These are phyloP conservation scores for Pythium diclinum DNA, from an alignment of 352 stramenopile species.

Conservation along the genomic window DNA sequence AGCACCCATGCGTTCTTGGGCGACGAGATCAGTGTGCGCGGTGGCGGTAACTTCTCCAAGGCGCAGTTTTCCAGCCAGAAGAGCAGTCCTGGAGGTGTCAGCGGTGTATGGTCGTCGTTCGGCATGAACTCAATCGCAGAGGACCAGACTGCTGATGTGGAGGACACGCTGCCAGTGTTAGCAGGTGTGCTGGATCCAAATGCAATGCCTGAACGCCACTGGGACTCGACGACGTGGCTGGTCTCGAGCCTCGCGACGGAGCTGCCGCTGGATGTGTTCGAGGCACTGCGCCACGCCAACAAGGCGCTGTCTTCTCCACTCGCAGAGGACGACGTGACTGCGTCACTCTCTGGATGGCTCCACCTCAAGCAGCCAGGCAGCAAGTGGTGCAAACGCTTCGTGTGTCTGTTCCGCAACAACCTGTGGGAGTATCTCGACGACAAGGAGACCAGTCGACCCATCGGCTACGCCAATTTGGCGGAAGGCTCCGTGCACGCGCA, in stretches of 20 bases:
- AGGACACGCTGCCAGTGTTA: slow-evolving; percentile 55
- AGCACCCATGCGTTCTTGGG: slow-evolving; percentile 82
- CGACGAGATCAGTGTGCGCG: slow-evolving; percentile 83
- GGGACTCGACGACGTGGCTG: slow-evolving; percentile 60
- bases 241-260: slow-evolving; percentile 63
- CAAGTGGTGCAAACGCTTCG: slow-evolving; percentile 66
- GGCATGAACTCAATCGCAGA: slow-evolving; percentile 75
- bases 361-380: slow-evolving; percentile 59
- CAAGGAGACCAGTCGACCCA: slow-evolving; percentile 49
- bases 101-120: slow-evolving; percentile 39
- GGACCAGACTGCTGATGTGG: slow-evolving; percentile 29
- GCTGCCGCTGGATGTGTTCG: slow-evolving; percentile 59
- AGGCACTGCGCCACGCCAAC: slow-evolving; percentile 37
- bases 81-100: background rate
- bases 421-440: slow-evolving; percentile 77
- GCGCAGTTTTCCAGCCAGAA: slow-evolving; percentile 28
- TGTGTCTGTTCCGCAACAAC: slow-evolving; percentile 72
- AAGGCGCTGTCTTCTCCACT: slow-evolving; percentile 32
- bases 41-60: slow-evolving; percentile 51
- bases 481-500: slow-evolving; percentile 58
- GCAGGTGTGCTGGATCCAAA: slow-evolving; percentile 30
- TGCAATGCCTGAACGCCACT: slow-evolving; percentile 30
- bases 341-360: slow-evolving; percentile 45
- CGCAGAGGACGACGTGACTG: slow-evolving; percentile 14
- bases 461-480: slow-evolving; percentile 73